These are phyloP conservation scores for Arthrobotrys pseudoclavata DNA, from an alignment of 2,329 filamentous ascomycete genomes.

Conservation along the genomic window DNA sequence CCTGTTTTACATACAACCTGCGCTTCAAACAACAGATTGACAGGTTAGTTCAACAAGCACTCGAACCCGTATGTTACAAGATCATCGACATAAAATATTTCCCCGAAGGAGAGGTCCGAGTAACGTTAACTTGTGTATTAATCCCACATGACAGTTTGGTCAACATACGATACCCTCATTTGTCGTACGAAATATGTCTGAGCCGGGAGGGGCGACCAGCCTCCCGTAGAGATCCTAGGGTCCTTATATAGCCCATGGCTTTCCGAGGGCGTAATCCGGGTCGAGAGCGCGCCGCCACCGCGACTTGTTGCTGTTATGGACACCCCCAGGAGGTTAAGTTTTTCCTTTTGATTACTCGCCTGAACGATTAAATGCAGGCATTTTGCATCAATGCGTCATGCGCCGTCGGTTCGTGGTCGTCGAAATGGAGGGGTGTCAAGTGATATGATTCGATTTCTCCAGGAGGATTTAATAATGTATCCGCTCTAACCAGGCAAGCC, in stretches of 20 bases:
- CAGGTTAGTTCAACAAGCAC: background rate
- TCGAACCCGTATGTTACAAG: background rate
- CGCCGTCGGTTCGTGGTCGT: conserved; percentile 31
- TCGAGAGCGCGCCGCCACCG: background rate
- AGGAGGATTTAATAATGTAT: conserved; percentile 37
- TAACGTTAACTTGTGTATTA: background rate
- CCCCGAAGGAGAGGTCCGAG: background rate
- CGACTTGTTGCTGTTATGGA: background rate
- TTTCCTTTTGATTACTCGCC: conserved; percentile 15
- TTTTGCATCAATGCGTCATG: conserved; percentile 51
- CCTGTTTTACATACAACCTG: background rate
- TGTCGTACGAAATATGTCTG: conserved; percentile 14
- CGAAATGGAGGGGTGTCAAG: conserved; percentile 40
- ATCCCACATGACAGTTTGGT: conserved; percentile 29
- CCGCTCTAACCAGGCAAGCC: conserved; percentile 39
- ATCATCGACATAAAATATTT: conserved; percentile 19
- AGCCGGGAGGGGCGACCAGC: conserved; percentile 25
- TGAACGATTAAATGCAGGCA: conserved; percentile 33
- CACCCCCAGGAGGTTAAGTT: background rate
- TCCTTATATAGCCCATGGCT: conserved; percentile 17
- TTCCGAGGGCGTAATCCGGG: conserved; percentile 31
- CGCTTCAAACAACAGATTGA: background rate
- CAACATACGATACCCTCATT: conserved; percentile 10
- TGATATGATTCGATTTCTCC: conserved; percentile 45
- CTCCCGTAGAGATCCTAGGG: conserved; percentile 19